Evolutionary conservation across 2,329 filamentous ascomycete species (phyloP).

Genomic region (Colletotrichum sp.): DNA sequence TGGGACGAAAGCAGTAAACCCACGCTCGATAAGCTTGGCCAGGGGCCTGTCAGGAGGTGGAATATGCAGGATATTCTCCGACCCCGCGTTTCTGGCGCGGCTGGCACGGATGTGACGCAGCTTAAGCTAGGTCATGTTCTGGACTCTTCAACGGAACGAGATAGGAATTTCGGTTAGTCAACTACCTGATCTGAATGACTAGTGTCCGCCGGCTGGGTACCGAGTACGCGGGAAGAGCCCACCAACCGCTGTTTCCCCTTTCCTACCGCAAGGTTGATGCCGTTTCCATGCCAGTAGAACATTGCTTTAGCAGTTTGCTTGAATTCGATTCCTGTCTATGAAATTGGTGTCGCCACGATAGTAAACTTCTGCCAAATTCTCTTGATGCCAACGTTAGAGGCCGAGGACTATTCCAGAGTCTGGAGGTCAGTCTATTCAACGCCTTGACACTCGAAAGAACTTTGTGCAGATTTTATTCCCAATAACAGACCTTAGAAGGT

Average conservation of each 20-base stretch:
- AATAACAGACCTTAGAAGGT: not conserved
- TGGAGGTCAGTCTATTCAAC: accelerated
- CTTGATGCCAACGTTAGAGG: accelerated
- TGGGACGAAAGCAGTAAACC: not conserved
- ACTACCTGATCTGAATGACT: not conserved
- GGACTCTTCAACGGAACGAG: not conserved
- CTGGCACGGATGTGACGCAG: not conserved
- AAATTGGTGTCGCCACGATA: accelerated
- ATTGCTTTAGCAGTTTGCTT: not conserved
- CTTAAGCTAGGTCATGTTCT: not conserved
- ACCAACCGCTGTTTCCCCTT: not conserved
- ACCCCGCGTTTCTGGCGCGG: not conserved
- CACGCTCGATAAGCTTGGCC: not conserved
- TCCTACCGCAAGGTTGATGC: not conserved
- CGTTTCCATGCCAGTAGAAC: not conserved
- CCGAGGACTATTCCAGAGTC: not conserved
- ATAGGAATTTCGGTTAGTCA: not conserved
- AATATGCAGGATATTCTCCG: not conserved
- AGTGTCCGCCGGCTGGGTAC: not conserved
- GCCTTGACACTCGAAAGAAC: accelerated
- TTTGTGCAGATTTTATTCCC: accelerated
- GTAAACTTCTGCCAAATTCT: not conserved
- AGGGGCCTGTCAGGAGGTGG: not conserved
- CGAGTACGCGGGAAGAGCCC: not conserved
- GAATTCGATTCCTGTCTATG: not conserved